Evolutionary conservation across 1,139 yeast species (phyloP).

Genomic region (Sporopachydermia cereana): DNA sequence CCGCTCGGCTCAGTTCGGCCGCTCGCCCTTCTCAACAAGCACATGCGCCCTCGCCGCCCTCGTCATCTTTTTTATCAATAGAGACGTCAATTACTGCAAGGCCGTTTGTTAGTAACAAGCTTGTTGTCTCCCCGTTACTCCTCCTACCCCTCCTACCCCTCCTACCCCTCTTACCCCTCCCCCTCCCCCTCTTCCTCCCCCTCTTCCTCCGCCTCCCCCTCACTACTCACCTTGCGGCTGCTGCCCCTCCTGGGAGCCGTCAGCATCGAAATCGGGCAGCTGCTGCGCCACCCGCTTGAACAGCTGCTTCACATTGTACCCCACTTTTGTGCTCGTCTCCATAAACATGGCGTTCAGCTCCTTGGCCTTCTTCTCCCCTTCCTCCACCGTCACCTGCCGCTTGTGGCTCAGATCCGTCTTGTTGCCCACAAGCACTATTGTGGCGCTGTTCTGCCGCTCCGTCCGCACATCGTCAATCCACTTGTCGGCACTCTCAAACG

Average conservation of each 20-base stretch:
- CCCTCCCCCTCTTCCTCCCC: neutral
- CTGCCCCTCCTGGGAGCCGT: slow-evolving; percentile 21
- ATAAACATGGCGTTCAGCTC: slow-evolving; percentile 69
- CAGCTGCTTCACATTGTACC: slow-evolving; percentile 80
- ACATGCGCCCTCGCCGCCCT: neutral
- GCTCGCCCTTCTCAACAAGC: neutral
- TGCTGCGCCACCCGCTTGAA: slow-evolving; percentile 87
- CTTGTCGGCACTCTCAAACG: slow-evolving; percentile 64
- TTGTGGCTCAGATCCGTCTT: slow-evolving; percentile 58
- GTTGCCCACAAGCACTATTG: slow-evolving; percentile 68
- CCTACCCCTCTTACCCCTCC: slow-evolving; percentile 30
- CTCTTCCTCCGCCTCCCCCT: neutral
- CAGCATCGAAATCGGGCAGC: slow-evolving; percentile 69
- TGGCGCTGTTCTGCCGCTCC: slow-evolving; percentile 60
- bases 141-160: slow-evolving; percentile 9
- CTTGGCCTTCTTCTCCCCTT: slow-evolving; percentile 69
- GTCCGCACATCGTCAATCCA: slow-evolving; percentile 81
- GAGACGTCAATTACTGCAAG: slow-evolving; percentile 2
- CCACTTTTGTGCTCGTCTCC: slow-evolving; percentile 93
- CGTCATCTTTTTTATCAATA: neutral
- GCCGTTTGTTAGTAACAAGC: slow-evolving; percentile 2
- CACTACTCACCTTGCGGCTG: slow-evolving; percentile 28
- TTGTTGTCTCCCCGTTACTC: neutral
- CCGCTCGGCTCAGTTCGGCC: too few relatives aligned
- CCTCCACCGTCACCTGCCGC: slow-evolving; percentile 74